Percentiles rank a stretch among this genome's conserved stretches.
These are phyloP conservation scores for Cichorium intybus DNA, from an alignment of 140 eudicot species.

Conservation along the genomic window DNA sequence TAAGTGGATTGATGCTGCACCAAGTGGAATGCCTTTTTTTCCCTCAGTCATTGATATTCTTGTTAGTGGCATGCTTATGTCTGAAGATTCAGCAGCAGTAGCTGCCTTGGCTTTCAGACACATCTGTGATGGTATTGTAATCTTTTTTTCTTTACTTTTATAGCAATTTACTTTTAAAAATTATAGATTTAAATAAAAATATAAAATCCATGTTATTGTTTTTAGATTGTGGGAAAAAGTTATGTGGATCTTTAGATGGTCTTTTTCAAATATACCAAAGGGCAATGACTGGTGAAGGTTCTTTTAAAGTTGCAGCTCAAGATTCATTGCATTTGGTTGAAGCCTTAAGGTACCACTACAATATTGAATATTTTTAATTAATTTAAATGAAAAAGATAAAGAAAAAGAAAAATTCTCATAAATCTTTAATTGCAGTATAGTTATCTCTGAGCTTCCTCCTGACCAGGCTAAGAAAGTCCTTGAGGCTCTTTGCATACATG, in stretches of 20 bases:
- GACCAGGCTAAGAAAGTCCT: conserved; percentile 96
- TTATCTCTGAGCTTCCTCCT: conserved; percentile 91
- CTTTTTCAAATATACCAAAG: conserved; percentile 89
- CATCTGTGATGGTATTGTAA: conserved; percentile 74
- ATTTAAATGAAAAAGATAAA: not conserved
- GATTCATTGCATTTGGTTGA: conserved; percentile 94
- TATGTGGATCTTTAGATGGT: conserved; percentile 84
- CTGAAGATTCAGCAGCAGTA: conserved; percentile 97
- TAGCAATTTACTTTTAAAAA: no score
- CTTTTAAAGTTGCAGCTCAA: conserved; percentile 89
- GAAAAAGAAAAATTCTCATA: conserved; percentile 1
- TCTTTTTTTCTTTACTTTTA: not conserved
- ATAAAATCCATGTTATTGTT: not conserved
- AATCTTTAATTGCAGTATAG: conserved; percentile 63
- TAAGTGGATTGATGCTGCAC: conserved; percentile 90
- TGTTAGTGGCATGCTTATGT: conserved; percentile 87
- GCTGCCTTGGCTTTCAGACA: conserved; percentile 95
- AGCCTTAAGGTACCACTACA: conserved; percentile 69
- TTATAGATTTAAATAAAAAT: not conserved
- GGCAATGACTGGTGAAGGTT: conserved; percentile 76
- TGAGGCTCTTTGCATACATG: conserved; percentile 88
- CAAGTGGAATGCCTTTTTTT: conserved; percentile 72
- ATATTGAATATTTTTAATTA: conserved; percentile 3
- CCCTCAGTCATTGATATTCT: conserved; percentile 84
- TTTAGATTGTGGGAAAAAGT: conserved; percentile 79